phyloP scores from a whole-genome alignment of 805 yeast genomes.

The Kuraishia capsulata region DNA sequence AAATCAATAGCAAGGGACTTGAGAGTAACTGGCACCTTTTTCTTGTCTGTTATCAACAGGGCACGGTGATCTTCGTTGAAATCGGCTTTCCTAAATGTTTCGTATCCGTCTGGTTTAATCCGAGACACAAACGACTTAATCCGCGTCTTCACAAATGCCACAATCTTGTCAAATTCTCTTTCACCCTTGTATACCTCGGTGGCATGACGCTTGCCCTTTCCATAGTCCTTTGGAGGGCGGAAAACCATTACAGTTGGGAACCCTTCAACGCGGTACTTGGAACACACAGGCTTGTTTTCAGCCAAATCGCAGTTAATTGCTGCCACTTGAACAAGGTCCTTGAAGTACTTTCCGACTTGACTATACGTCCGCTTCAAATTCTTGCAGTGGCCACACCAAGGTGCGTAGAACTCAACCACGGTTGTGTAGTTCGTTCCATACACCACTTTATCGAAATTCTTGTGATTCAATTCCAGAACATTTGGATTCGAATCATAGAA shows the following conservation, averaged over 20 bases:
- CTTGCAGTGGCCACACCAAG: constrained; percentile 96
- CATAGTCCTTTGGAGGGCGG: constrained; percentile 62
- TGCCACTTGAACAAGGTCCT: constrained; percentile 54
- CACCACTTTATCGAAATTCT: constrained; percentile 59
- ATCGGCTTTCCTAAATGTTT: constrained; percentile 13
- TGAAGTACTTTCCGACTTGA: constrained; percentile 53
- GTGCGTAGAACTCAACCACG: constrained; percentile 86
- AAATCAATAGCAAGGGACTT: constrained; percentile 68
- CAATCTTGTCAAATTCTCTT: constrained; percentile 45
- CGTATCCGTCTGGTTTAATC: constrained; percentile 25
- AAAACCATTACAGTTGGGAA: constrained; percentile 80
- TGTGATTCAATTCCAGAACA: constrained; percentile 46
- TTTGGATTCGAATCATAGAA: constrained; percentile 32
- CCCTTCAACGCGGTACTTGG: constrained; percentile 55
- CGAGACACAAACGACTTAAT: constrained; percentile 59
- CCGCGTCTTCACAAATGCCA: constrained; percentile 44
- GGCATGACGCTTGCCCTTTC: constrained; percentile 26
- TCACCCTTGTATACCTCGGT: constrained; percentile 55
- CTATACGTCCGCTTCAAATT: constrained; percentile 54
- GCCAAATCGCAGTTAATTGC: constrained; percentile 81
- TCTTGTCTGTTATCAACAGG: constrained; percentile 44
- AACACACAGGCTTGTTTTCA: constrained; percentile 61
- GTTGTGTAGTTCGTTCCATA: constrained; percentile 67
- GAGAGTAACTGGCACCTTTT: constrained; percentile 41
- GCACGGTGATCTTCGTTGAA: constrained; percentile 25